Base-by-base conservation (phyloP, 2,329 filamentous ascomycete genomes). In the Exserohilum turcica region DNA sequence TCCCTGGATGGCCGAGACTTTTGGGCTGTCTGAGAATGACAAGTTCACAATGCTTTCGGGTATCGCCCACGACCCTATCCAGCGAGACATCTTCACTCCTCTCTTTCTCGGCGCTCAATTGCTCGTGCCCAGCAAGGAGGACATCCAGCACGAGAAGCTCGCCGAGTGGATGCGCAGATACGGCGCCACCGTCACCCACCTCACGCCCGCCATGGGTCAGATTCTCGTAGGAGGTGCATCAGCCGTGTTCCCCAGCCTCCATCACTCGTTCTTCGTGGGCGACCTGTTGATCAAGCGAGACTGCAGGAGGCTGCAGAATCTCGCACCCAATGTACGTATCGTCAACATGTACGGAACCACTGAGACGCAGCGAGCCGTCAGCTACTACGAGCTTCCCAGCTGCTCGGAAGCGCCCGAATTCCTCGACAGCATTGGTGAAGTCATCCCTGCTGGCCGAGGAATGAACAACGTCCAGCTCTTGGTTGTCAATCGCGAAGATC, bases 131-230 rank as follows among this genome's bases (percentile, higher is more conserved):
- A 84, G 90, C 9, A 84, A 84, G 52, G 92, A 96, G 58, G 86
- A 92, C 63, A 97, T 97, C 54, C 84, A 88, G 48, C 89, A 97
- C 71, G 92, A 96, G 76, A 86, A 82, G 65, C 80, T 97, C 12
- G 88, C 88, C 4, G 91, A 96, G 68, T 99, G 94, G 94, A 91
- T 97, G 82, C 80, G 82, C 46, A 84, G 88, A 46, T 84, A 89
- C 68, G 78, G 82, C 49, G 85, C 89, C 2, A 96, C 87, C 13
- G 89, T 92, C 16, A 91, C 89, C 10, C 94, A 97, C 75, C 78
- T 97, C 33, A 99, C 94, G 1, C 94, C 94, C 8, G 94, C 94
- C 52, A 97, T 97, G 92, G 92, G 92, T 49, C 91, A 97, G 65
- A 94, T 97, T 56, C 79, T 97, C 2, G 87, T 93, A n/a, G 92